These are phyloP conservation scores for Amanita pseudoporphyria DNA, from an alignment of 768 basidiomycete species.

Conservation along the genomic window DNA sequence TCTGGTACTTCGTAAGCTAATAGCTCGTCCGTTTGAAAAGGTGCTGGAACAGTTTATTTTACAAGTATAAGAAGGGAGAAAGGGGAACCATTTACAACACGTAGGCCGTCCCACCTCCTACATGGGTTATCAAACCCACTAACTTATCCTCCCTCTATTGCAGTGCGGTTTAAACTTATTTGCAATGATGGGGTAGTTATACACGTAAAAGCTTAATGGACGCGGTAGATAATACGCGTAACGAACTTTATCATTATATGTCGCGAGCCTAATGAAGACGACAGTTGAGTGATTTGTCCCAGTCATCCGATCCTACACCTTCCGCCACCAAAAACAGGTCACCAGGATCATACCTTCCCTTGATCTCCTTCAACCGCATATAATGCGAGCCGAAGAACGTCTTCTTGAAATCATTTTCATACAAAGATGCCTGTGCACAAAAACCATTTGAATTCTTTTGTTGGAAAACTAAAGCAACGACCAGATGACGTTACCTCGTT, in stretches of 20 bases:
- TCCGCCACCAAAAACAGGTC: constrained; percentile 33
- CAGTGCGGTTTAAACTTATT: constrained; percentile 62
- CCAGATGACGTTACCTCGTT: constrained; percentile 9
- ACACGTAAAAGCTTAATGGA: constrained; percentile 25
- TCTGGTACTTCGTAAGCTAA: neutral
- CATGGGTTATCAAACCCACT: neutral
- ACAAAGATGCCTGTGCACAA: too few relatives aligned
- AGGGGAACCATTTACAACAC: constrained; percentile 55
- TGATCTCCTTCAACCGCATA: constrained; percentile 28
- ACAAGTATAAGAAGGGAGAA: constrained; percentile 75
- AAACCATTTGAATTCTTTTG: constrained; percentile 19
- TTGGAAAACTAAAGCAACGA: neutral
- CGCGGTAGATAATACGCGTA: too few relatives aligned
- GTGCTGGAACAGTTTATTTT: constrained; percentile 71
- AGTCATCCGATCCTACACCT: constrained; percentile 43
- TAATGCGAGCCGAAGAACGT: constrained; percentile 41
- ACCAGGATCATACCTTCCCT: constrained; percentile 33
- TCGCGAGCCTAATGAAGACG: neutral
- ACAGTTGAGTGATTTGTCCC: constrained; percentile 21
- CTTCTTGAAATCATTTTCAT: constrained; percentile 26
- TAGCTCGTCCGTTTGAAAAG: constrained; percentile 23
- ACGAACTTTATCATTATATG: too few relatives aligned
- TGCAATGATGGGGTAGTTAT: constrained; percentile 49
- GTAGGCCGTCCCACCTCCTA: constrained; percentile 31
- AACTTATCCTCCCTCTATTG: constrained; percentile 1